phyloP scores from a whole-genome alignment of 2,329 filamentous ascomycete species.

The Penicillium sp. region DNA sequence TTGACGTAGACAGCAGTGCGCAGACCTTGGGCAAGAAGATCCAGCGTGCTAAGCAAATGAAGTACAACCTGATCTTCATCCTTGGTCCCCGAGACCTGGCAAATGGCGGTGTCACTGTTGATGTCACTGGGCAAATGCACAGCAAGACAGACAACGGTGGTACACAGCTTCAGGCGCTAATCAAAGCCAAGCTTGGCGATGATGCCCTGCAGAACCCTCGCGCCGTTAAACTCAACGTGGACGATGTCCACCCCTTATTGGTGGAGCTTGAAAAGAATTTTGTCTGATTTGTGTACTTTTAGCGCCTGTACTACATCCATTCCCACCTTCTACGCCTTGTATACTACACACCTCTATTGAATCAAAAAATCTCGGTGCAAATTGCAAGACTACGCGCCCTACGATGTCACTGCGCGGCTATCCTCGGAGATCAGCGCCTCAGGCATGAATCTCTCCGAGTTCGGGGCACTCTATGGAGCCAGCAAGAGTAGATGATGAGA shows the following conservation, averaged over 20 bases:
- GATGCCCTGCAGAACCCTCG: constrained; percentile 35
- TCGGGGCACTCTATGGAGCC: neutral
- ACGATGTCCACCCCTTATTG: constrained; percentile 40
- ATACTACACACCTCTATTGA: constrained; percentile 3
- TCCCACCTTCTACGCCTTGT: constrained; percentile 4
- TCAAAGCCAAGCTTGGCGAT: constrained; percentile 28
- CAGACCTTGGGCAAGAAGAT: constrained; percentile 69
- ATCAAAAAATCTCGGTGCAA: neutral
- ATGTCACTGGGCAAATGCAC: constrained; percentile 45
- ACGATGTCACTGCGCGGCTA: constrained; percentile 2
- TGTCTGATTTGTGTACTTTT: constrained; percentile 26
- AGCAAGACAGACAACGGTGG: constrained; percentile 38
- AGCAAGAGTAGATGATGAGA: neutral
- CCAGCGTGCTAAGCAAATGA: constrained; percentile 68
- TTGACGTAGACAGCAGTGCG: constrained; percentile 69
- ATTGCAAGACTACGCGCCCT: neutral
- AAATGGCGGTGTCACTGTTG: constrained; percentile 55
- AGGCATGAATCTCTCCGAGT: constrained; percentile 9
- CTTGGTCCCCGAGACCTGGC: constrained; percentile 67
- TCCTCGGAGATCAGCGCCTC: constrained; percentile 1
- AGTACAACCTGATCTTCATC: constrained; percentile 73
- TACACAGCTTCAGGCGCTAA: constrained; percentile 28
- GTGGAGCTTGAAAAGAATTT: constrained; percentile 40
- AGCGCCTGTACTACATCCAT: constrained; percentile 14
- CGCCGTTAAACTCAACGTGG: constrained; percentile 37